Evolutionary conservation across 176 grass and related monocot genomes (phyloP), one percentile per base, ranked within the genome.

Genomic region (Aechmea fasciata): DNA sequence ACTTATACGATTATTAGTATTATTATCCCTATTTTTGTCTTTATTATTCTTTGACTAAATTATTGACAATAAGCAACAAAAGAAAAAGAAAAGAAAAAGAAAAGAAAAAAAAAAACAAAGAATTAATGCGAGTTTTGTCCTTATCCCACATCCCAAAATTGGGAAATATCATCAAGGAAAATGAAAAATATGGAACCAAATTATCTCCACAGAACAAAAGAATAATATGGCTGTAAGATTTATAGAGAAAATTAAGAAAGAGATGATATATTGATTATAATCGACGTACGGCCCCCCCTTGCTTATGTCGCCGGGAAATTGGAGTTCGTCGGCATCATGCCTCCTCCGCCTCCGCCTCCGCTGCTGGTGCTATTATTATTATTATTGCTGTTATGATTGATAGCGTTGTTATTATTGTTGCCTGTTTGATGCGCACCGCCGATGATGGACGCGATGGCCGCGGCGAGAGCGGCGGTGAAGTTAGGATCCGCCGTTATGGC

Each of bases 401-500:
- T 79, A 28, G 33, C 33, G 64, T 11, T 63, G 64, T 20, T 70
- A 23, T 64, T 65, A 69, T 69, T 81, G 67, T 71, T 65, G 67
- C 65, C 23, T 83, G 80, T 14, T 74, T 80, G 0, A 41, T 41
- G 33, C 5, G 33, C 33, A 41, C 33, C 33, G 19, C 83, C 83
- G 13, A 96, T 89, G 57, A 96, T 92, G 10, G 93, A 96, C 29
- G 82, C 76, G 78, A 96, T 92, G 66, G 93, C 93, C 2, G 88
- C 89, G 0, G 93, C 85, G 13, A 96, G 88, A 1, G 93, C 93
- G 13, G 86, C 72, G 3, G 90, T 90, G 84, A 99, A 93, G 77
- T 90, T 99, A 0, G 94, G 89, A 69, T 99, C 94, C 0, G 82
- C 84, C 0, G 87, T 84, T 73, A 99, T 99, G 3, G 94, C 92